Conservation (phyloP, 805 yeast species). For the Sugiyamaella smithiae region DNA sequence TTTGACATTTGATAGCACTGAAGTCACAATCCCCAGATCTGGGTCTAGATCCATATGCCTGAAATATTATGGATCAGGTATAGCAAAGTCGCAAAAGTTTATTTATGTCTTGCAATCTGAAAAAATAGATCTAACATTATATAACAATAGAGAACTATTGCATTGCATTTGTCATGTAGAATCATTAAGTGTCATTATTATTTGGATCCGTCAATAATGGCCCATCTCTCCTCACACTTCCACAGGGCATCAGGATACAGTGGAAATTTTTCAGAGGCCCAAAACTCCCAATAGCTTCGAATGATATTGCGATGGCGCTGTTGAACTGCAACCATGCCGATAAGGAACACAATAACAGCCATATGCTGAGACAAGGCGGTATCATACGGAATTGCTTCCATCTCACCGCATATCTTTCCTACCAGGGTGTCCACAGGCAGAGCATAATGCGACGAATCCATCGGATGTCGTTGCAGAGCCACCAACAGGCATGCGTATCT, state of each 20-base stretch:
- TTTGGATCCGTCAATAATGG: constrained; percentile 1
- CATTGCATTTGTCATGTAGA: too few relatives aligned
- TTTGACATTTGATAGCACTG: too few relatives aligned
- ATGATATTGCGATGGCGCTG: constrained; percentile 13
- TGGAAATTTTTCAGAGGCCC: constrained; percentile 20
- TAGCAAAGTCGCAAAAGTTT: too few relatives aligned
- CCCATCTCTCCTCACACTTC: constrained; percentile 18
- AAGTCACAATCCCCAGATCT: too few relatives aligned
- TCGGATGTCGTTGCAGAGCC: constrained; percentile 11
- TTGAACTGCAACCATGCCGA: constrained; percentile 12
- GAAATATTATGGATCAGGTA: too few relatives aligned
- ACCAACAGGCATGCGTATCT: constrained; percentile 17
- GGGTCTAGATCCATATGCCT: too few relatives aligned
- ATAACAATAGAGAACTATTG: too few relatives aligned
- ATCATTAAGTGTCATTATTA: too few relatives aligned
- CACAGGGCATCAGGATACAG: constrained; percentile 20
- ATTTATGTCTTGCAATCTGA: too few relatives aligned
- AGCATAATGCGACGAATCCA: not conserved
- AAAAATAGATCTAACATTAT: too few relatives aligned
- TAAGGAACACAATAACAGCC: constrained; percentile 17
- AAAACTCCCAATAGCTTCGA: constrained; percentile 18
- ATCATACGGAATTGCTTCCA: constrained; percentile 15
- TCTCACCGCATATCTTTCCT: constrained; percentile 10
- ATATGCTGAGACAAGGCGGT: constrained; percentile 18
- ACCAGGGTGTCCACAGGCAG: constrained; percentile 13